Evolutionary conservation across 192 early-diverging fungal genomes (phyloP).

Genomic region (Mortierella claussenii): DNA sequence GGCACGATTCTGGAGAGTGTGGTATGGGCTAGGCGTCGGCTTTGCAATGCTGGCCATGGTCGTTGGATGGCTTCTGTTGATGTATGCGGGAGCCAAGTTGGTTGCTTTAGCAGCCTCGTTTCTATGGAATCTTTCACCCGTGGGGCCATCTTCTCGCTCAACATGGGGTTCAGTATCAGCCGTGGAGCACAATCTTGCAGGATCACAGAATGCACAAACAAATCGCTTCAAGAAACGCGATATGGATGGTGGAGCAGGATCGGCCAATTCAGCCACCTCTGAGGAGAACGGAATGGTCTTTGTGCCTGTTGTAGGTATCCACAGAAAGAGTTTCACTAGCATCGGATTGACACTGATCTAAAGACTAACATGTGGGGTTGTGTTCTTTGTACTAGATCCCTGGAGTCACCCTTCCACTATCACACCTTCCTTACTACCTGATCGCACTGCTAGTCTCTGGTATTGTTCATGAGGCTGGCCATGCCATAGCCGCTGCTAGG

Average conservation of each 20-base stretch:
- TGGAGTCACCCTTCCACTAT: slow-evolving; percentile 77
- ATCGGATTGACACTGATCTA: background rate
- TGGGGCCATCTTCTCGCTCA: background rate
- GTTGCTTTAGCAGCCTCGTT: slow-evolving; percentile 11
- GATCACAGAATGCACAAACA: background rate
- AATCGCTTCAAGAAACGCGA: slow-evolving; percentile 20
- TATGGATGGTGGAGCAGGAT: slow-evolving; percentile 2
- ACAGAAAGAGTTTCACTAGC: background rate
- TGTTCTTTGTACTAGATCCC: slow-evolving; percentile 83
- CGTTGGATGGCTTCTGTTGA: slow-evolving; percentile 56
- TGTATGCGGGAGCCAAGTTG: slow-evolving; percentile 58
- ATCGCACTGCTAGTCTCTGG: slow-evolving; percentile 70
- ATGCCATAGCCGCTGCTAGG: slow-evolving; percentile 76
- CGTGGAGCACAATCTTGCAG: background rate
- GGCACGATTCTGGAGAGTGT: slow-evolving; percentile 64
- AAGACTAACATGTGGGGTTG: too few relatives aligned
- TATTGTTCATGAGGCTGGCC: slow-evolving; percentile 77
- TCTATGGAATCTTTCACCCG: slow-evolving; percentile 22
- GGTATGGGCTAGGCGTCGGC: slow-evolving; percentile 65
- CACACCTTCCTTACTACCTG: slow-evolving; percentile 73
- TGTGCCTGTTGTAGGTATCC: slow-evolving; percentile 67
- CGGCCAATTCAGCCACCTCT: slow-evolving; percentile 25
- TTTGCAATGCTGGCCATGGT: slow-evolving; percentile 61
- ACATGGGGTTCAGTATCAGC: background rate
- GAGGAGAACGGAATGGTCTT: slow-evolving; percentile 57